Evolutionary conservation across 2,329 filamentous ascomycete genomes (phyloP).

Genomic region (Fusarium sp.): DNA sequence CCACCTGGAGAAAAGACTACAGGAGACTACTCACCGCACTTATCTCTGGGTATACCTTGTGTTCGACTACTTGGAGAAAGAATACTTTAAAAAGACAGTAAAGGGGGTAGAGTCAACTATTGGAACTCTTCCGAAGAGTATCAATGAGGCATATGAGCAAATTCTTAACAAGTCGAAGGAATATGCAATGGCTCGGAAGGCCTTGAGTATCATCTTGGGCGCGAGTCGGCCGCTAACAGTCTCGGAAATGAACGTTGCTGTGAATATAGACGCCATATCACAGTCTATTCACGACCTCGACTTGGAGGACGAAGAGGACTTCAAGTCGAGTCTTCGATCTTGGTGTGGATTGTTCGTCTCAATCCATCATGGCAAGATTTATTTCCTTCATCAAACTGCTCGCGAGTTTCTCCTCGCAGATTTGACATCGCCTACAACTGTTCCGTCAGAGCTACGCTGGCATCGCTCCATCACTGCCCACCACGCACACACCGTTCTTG

Average conservation of each 20-base stretch:
- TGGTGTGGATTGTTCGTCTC: constrained; percentile 46
- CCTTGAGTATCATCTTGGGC: constrained; percentile 41
- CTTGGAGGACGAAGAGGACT: constrained; percentile 32
- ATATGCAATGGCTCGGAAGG: constrained; percentile 16
- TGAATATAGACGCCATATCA: constrained; percentile 28
- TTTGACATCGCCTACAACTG: neutral
- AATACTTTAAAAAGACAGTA: constrained; percentile 33
- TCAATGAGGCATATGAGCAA: constrained; percentile 45
- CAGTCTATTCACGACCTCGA: constrained; percentile 32
- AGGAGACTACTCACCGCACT: constrained; percentile 43
- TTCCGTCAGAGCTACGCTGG: neutral
- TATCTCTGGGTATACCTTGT: constrained; percentile 53
- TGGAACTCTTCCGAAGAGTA: constrained; percentile 39
- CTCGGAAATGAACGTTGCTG: constrained; percentile 43
- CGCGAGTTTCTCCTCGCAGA: constrained; percentile 45
- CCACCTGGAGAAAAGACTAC: constrained; percentile 32
- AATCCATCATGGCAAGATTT: constrained; percentile 41
- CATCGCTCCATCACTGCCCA: neutral
- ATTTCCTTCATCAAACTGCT: constrained; percentile 48
- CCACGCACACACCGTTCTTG: neutral
- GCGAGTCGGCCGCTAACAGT: constrained; percentile 41
- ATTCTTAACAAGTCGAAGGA: constrained; percentile 40
- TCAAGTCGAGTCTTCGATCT: constrained; percentile 29
- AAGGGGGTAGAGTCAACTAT: constrained; percentile 31
- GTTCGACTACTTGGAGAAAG: constrained; percentile 44